Base-by-base conservation (phyloP, 805 yeast genomes). In the Zygoascus tannicola region DNA sequence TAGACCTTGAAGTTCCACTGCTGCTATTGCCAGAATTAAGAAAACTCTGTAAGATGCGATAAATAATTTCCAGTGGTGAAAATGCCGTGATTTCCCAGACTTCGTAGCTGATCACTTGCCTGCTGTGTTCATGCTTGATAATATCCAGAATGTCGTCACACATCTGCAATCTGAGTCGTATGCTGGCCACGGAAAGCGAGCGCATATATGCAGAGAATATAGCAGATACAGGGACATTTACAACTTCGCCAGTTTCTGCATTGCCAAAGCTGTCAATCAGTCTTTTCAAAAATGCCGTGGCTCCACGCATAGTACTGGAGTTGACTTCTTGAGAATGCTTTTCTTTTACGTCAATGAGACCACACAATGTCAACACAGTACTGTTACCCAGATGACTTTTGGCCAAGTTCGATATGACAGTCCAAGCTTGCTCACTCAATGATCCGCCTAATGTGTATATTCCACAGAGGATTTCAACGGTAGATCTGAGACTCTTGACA, bases 401-500 rank as follows among this genome's bases (percentile, higher is more conserved):
- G 12, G 64, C 55, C 19, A 80, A 53, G 33, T 63, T 63, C 14
- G 55, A 52, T 5, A 75, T 58, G 2, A 70, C 58, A 3, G 64
- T 63, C 63, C 71, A 67, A 1, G 69, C 59, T 4, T 60, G 34
- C 4, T 59, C 64, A 5, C 56, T 55, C 30, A 71, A 61, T 3
- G 60, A 54, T 5, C 66, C 59, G 15, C 68, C 65, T 23, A 67
- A 50, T 1, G 65, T 58, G 23, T 66, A 57, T 1, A 71, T 60
- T 2, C 73, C 73, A 47, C 80, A 70, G 5, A 78, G 52, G 12
- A 75, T 65, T 43, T 66, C 67, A 2, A 77, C 55, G 0, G 68
- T 58, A 4, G 60, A 58, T 18, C 54, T 59, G 21, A 73, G 57
- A n/a, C 57, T 56, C 1, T 59, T 49, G 5, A 59, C 46, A 0